Base-by-base conservation (phyloP, 768 basidiomycete genomes). In the Hortiboletus flavorubellus region DNA sequence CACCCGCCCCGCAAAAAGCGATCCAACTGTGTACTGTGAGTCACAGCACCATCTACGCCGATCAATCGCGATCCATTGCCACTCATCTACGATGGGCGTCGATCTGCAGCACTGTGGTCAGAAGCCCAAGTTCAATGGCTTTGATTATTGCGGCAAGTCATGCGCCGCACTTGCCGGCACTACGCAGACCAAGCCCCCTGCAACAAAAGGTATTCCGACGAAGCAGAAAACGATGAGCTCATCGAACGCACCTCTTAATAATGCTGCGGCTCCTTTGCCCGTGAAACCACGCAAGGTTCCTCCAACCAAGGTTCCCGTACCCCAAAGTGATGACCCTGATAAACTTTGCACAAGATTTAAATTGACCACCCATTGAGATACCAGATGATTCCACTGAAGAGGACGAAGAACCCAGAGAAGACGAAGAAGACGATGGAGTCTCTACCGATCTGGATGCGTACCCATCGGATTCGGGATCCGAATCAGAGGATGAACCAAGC, bases 71-170 rank as follows among this genome's bases (percentile, higher is more conserved):
- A 71, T 68, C 62, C 41, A 35, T 18, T 23, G n/a, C 29, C 50
- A 45, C 51, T 61, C 53, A 67, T 59, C 50, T 54, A 55, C 47
- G 57, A 65, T 60, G 66, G 50, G 18, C 46, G 63, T 50, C 66
- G 64, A 67, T 65, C 61, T 58, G 26, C 44, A 71, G 70, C 35
- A 69, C 35, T 87, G 86, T 66, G 78, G 82, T 59, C 79, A 80
- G 70, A 84, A 81, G 59, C 81, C 83, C 11, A 87, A 83, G 68
- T 82, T 77, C 71, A 78, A 73, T 53, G 75, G 74, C 59, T 82
- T 80, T 62, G 79, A 85, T 50, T 86, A 77, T 65, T 87, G 86
- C 55, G 80, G 84, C 43, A 85, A 83, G 76, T 80, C 78, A 39
- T 86, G 86, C 64, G 84, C 83, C 10, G 71, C 77, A 1, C 61